Conservation (phyloP, 305 asterid species). For the Galium porrigens region DNA sequence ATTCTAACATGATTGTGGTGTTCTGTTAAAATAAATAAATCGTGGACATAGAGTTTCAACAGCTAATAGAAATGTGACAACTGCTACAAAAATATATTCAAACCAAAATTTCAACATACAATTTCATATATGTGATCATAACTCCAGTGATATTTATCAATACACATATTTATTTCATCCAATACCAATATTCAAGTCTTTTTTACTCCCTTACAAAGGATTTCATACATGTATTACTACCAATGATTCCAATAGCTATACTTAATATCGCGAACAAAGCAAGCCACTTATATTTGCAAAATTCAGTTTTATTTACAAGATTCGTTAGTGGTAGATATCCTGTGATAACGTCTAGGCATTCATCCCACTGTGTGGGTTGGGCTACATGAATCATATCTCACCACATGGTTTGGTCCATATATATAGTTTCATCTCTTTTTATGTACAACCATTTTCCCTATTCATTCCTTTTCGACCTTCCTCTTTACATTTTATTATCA, state of each 20-base stretch:
- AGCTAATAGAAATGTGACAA: neutral
- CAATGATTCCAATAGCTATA: neutral
- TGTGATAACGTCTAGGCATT: neutral
- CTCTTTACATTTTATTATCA: neutral
- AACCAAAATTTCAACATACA: neutral
- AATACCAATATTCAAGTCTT: neutral
- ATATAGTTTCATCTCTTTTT: neutral
- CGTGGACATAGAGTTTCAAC: neutral
- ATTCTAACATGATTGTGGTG: neutral
- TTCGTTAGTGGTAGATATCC: neutral
- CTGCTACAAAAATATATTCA: neutral
- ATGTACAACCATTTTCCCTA: neutral
- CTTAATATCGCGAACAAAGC: neutral
- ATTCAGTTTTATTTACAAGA: too few relatives aligned
- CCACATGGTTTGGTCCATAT: neutral
- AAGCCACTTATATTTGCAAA: neutral
- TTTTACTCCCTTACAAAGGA: neutral
- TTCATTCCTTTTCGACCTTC: neutral
- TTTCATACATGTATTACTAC: neutral
- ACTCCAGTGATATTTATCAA: too few relatives aligned
- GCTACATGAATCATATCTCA: neutral
- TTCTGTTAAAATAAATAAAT: neutral
- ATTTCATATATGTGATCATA: neutral
- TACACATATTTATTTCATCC: neutral
- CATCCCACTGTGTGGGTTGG: neutral